Evolutionary conservation across 106 monocot genomes (phyloP), one percentile per base, ranked within the genome.

Genomic region (Allium fistulosum): DNA sequence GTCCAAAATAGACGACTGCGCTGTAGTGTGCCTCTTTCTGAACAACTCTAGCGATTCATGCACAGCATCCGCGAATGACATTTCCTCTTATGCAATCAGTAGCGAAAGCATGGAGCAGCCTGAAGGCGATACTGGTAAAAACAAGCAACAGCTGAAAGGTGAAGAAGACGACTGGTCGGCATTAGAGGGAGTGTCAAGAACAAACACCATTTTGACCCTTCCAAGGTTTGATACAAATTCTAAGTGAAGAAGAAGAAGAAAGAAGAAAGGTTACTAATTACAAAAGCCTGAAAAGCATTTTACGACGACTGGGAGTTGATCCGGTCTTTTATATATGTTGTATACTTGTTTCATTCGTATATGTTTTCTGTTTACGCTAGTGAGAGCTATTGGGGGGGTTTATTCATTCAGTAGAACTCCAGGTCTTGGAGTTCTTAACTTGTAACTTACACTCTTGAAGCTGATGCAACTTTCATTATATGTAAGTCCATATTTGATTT

Each of bases 1-100:
- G 9, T 88, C 88, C 51, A 93, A 88, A 67, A 73, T 93, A 15
- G 93, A 93, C 68, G 93, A 93, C 28, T 93, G 93, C 75, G 93
- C 93, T 48, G 93, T 72, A 4, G 83, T 93, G 49, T 93, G 93
- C 73, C 88, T 93, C 53, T 93, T 85, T 66, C 80, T 93, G 12
- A 59, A 13, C 7, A 56, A 58, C 22, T 17, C 58, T 22, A n/a
- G 22, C 49, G 53, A 37, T 18, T 47, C 6, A 22, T n/a, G 46
- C 13, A 48, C 80, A 46, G 12, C 66, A 22, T 70, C 79, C 58
- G 2, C 28, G 15, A 28, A 74, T 15, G 18, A 27, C 2, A 61
- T 46, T 53, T 55, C 26, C 28, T 66, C 78, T 26, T 37, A 37
- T 37, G 37, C 37, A 37, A 37, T 37, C 37, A 37, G 7, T 53